phyloP scores from a whole-genome alignment of 441 rosid genomes.

The Rhodomyrtus psidioides region DNA sequence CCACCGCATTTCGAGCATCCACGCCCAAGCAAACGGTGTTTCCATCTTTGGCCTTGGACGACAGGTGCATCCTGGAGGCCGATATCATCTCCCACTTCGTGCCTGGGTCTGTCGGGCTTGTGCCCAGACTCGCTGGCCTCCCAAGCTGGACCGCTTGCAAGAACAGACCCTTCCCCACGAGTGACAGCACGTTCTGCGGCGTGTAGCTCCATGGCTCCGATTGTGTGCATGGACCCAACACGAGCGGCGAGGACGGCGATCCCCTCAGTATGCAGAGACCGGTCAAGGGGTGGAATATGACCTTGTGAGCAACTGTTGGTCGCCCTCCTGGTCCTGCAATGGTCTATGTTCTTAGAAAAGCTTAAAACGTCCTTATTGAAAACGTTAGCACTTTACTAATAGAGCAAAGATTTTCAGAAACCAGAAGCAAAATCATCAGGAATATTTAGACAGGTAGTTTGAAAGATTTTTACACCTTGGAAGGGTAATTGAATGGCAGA shows the following conservation, averaged over 20 bases:
- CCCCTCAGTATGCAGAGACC: constrained; percentile 1
- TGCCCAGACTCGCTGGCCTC: background rate
- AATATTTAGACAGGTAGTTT: too few relatives aligned
- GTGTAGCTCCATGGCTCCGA: background rate
- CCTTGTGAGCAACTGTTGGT: background rate
- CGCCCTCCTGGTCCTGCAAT: background rate
- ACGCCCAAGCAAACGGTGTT: constrained; percentile 1
- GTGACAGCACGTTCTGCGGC: background rate
- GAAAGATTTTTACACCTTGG: background rate
- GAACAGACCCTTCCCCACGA: background rate
- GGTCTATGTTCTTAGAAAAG: too few relatives aligned
- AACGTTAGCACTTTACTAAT: too few relatives aligned
- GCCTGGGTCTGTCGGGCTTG: background rate
- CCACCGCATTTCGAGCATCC: background rate
- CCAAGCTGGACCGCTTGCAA: background rate
- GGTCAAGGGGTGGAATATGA: constrained; percentile 5
- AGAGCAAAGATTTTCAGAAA: background rate
- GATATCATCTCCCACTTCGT: constrained; percentile 1
- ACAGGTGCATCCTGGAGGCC: background rate
- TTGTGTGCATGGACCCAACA: background rate
- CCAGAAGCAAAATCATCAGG: background rate
- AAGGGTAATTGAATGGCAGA: background rate
- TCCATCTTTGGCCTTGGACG: background rate
- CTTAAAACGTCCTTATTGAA: too few relatives aligned
- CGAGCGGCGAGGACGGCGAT: background rate